Conservation (phyloP, 2,329 filamentous ascomycete genomes). For the Talaromyces sp. region DNA sequence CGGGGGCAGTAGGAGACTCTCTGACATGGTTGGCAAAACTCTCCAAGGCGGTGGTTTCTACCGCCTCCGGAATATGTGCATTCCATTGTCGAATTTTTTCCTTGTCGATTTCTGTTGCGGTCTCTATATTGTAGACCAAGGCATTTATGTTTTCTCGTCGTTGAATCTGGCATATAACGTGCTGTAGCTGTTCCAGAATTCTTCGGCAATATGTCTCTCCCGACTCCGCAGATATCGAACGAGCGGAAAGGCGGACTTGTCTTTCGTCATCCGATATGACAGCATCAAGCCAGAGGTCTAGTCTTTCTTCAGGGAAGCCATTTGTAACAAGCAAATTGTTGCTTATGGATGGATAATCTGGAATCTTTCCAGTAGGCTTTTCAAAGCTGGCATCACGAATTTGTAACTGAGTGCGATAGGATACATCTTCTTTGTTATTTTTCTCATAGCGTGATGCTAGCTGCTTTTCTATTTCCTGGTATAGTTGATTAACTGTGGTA, state of each 20-base stretch:
- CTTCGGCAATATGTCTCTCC: not conserved
- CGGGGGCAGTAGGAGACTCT: slow-evolving; percentile 17
- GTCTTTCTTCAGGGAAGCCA: not conserved
- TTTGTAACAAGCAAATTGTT: not conserved
- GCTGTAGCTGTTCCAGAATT: not conserved
- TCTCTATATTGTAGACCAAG: not conserved
- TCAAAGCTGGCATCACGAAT: not conserved
- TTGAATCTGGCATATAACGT: not conserved
- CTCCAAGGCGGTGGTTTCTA: not conserved
- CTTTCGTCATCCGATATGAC: not conserved
- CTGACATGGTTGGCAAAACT: not conserved
- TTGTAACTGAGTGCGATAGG: not conserved
- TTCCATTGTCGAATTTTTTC: not conserved
- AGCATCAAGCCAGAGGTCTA: not conserved
- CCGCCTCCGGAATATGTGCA: not conserved
- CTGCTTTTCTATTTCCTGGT: not conserved
- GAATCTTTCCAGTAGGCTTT: not conserved
- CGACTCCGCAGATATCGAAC: not conserved
- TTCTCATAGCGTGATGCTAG: not conserved
- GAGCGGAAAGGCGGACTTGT: not conserved
- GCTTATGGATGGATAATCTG: not conserved
- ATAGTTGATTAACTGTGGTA: not conserved
- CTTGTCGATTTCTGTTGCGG: not conserved
- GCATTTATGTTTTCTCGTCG: not conserved
- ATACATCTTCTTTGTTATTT: not conserved